Percentiles rank a stretch among this genome's conserved stretches.
These are phyloP conservation scores for Trichoderma simmonsii DNA, from an alignment of 2,329 filamentous ascomycete genomes.

Conservation along the genomic window DNA sequence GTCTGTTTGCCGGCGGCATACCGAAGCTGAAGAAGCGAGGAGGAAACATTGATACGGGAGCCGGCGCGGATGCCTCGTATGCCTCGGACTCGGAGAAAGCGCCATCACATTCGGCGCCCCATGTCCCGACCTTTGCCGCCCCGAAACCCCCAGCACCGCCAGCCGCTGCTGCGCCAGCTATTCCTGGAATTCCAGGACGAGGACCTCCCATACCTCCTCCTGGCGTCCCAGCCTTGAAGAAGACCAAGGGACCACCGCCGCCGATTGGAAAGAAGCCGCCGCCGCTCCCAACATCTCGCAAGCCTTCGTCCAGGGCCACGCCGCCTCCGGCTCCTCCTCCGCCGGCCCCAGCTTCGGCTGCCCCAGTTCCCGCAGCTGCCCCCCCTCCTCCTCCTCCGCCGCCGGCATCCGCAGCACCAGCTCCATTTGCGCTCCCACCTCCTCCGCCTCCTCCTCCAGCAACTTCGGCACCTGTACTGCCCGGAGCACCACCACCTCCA, in stretches of 20 bases:
- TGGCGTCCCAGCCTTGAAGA: conserved; percentile 51
- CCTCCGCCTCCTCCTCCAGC: conserved; percentile 27
- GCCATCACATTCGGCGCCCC: conserved; percentile 32
- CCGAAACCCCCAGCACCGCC: conserved; percentile 52
- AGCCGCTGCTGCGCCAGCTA: conserved; percentile 44
- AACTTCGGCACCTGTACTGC: conserved; percentile 20
- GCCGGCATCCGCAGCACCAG: conserved; percentile 38
- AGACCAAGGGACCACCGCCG: conserved; percentile 63
- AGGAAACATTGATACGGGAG: conserved; percentile 71
- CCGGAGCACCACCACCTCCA: conserved; percentile 40
- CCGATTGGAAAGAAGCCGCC: conserved; percentile 74
- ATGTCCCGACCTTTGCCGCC: conserved; percentile 50
- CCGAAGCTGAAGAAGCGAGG: conserved; percentile 88
- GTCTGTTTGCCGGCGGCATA: conserved; percentile 90
- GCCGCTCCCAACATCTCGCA: conserved; percentile 58
- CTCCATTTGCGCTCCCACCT: conserved; percentile 34
- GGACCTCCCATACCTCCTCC: conserved; percentile 39
- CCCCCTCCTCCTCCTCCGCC: conserved; percentile 40
- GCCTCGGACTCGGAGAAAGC: conserved; percentile 67
- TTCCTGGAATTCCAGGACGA: conserved; percentile 57
- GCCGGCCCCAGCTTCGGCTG: conserved; percentile 43
- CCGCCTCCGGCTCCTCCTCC: conserved; percentile 34
- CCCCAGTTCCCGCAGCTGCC: conserved; percentile 45
- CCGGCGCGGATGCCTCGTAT: conserved; percentile 62
- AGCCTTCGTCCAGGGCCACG: conserved; percentile 45